Percentiles rank a stretch among this genome's conserved stretches.
Evolutionary conservation across 768 basidiomycete genomes (phyloP).

Genomic region (Leccinum disarticulatum): DNA sequence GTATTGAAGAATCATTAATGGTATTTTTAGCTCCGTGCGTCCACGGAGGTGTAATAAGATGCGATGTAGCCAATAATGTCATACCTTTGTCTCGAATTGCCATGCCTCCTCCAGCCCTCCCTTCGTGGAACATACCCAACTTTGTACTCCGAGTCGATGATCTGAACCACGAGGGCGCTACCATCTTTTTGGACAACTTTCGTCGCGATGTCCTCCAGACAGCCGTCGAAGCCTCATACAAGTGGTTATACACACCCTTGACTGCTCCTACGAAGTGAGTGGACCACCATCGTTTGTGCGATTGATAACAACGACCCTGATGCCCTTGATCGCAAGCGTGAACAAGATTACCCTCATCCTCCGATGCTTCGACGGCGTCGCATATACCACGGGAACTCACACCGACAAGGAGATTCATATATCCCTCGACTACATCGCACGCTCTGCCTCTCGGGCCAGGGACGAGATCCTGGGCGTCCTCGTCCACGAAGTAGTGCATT

Average conservation of each 20-base stretch:
- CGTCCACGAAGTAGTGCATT: conserved; percentile 76
- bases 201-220: conserved; percentile 38
- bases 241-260: conserved; percentile 44
- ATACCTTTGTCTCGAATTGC: background rate
- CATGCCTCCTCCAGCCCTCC: conserved; percentile 29
- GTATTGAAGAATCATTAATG: conserved; percentile 2
- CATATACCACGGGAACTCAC: conserved; percentile 59
- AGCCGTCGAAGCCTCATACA: conserved; percentile 42
- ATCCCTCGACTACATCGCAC: conserved; percentile 62
- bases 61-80: conserved; percentile 6
- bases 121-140: conserved; percentile 54
- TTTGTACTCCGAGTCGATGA: conserved; percentile 58
- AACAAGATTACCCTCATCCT: conserved; percentile 56
- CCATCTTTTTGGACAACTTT: conserved; percentile 54
- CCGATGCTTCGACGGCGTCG: conserved; percentile 67
- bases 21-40: conserved; percentile 9
- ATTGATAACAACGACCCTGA: conserved; percentile 9
- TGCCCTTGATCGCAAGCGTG: conserved; percentile 39
- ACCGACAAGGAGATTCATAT: conserved; percentile 73
- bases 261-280: conserved; percentile 50
- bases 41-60: background rate
- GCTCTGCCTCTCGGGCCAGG: conserved; percentile 38
- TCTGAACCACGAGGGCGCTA: conserved; percentile 55
- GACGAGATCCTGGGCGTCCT: conserved; percentile 74
- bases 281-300: background rate